Evolutionary conservation across 495 filamentous ascomycete genomes (phyloP).

Genomic region (Penicillium turbatum): DNA sequence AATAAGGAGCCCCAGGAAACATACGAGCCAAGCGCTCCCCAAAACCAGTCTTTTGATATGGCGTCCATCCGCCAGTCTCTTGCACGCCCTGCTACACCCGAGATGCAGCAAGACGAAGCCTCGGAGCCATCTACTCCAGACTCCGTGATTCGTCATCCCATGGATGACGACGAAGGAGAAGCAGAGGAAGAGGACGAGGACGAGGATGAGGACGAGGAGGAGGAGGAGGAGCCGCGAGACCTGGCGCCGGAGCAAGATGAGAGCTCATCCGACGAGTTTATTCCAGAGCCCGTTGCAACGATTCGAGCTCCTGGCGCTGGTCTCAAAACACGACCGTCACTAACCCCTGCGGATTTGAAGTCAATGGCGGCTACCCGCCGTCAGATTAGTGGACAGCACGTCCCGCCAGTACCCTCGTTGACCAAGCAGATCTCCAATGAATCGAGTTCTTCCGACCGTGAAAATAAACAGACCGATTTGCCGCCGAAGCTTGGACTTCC

Average conservation of each 20-base stretch:
- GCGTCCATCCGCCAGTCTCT: conserved; percentile 47
- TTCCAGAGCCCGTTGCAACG: conserved; percentile 83
- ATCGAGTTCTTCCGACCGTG: conserved; percentile 20
- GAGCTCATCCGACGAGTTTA: conserved; percentile 38
- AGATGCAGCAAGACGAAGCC: conserved; percentile 46
- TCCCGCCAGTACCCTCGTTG: conserved; percentile 55
- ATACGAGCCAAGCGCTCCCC: not conserved
- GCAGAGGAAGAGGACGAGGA: conserved; percentile 25
- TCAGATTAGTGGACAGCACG: conserved; percentile 70
- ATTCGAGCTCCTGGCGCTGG: conserved; percentile 84
- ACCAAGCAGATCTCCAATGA: conserved; percentile 35
- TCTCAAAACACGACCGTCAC: conserved; percentile 85
- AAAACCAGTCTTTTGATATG: conserved; percentile 39
- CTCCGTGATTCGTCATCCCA: conserved; percentile 84
- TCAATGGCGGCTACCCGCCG: conserved; percentile 85
- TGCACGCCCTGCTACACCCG: conserved; percentile 61
- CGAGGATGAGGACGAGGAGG: conserved; percentile 22
- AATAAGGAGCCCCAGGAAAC: not conserved
- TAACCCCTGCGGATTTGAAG: conserved; percentile 77
- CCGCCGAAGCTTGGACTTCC: conserved; percentile 17
- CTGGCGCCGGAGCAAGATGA: conserved; percentile 4
- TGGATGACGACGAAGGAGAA: conserved; percentile 37
- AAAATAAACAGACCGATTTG: conserved; percentile 22
- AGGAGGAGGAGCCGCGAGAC: conserved; percentile 14
- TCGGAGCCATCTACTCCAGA: conserved; percentile 77